Conservation (phyloP, 1,284 basidiomycete species). For the Puccinia polysora region DNA sequence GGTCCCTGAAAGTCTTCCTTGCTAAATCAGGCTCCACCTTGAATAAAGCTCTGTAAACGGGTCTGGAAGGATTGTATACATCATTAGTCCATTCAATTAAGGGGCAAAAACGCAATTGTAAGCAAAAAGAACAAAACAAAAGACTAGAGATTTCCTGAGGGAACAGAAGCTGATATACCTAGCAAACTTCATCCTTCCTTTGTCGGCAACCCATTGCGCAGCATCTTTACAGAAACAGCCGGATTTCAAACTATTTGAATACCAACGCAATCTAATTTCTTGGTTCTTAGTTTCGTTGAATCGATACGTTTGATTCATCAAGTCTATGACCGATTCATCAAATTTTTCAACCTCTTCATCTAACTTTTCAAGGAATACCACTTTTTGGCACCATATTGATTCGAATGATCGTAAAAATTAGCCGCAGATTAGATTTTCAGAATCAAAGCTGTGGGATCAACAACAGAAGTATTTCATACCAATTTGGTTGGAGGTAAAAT, state of each 20-base stretch:
- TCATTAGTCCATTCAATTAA: not conserved
- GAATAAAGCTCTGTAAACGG: constrained; percentile 34
- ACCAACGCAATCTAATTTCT: constrained; percentile 69
- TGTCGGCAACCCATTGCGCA: constrained; percentile 46
- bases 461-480: constrained; percentile 23
- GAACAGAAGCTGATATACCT: constrained; percentile 56
- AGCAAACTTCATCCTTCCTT: constrained; percentile 73
- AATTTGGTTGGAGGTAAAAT: constrained; percentile 41
- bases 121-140: no score
- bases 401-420: not conserved
- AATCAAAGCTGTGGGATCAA: no score
- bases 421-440: not conserved
- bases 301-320: constrained; percentile 19
- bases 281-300: constrained; percentile 38
- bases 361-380: constrained; percentile 39
- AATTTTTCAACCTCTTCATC: constrained; percentile 18
- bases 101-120: no score
- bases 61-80: not conserved
- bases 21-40: constrained; percentile 37
- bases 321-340: constrained; percentile 8
- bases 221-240: constrained; percentile 55
- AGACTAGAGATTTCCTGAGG: not conserved
- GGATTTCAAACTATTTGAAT: constrained; percentile 62
- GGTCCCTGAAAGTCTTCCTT: constrained; percentile 17
- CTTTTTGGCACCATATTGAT: constrained; percentile 4